Conservation (phyloP, 2,329 filamentous ascomycete genomes). For the Alternaria gansuensis region DNA sequence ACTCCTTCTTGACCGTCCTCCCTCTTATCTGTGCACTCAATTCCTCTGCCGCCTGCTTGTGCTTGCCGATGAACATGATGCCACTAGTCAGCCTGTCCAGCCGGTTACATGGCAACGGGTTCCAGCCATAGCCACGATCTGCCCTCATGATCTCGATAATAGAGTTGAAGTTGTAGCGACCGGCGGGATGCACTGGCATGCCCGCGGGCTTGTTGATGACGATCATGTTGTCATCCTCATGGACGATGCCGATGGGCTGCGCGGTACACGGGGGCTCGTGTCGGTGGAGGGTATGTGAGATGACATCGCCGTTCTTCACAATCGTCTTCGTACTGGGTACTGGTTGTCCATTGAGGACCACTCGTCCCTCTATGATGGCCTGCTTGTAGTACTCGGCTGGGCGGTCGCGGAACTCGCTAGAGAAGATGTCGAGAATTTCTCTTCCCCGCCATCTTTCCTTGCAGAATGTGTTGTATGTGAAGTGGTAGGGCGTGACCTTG, state of each 20-base stretch:
- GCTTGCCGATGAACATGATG: constrained; percentile 97
- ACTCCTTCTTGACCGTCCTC: constrained; percentile 91
- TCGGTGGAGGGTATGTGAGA: constrained; percentile 92
- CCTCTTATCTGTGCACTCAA: constrained; percentile 79
- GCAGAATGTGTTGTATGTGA: constrained; percentile 92
- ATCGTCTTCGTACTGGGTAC: constrained; percentile 72
- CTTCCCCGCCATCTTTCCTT: constrained; percentile 92
- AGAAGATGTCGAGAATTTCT: constrained; percentile 84
- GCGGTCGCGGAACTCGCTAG: constrained; percentile 89
- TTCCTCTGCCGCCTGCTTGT: constrained; percentile 77
- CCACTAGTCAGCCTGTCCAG: constrained; percentile 93
- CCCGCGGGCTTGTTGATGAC: constrained; percentile 97
- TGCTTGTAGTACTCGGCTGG: constrained; percentile 82
- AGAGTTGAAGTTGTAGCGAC: constrained; percentile 94
- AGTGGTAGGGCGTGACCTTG: constrained; percentile 86
- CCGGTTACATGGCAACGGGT: constrained; percentile 83
- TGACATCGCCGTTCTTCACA: constrained; percentile 86
- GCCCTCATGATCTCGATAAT: constrained; percentile 92
- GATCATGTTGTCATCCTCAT: constrained; percentile 92
- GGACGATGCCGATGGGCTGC: constrained; percentile 79
- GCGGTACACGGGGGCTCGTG: constrained; percentile 94
- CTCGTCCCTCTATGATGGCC: constrained; percentile 81
- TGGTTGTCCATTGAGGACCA: constrained; percentile 79
- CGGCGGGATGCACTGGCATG: constrained; percentile 93
- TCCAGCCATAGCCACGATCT: constrained; percentile 68